Conservation (phyloP, 805 yeast genomes). For the Monosporozyma yasuniensis region DNA sequence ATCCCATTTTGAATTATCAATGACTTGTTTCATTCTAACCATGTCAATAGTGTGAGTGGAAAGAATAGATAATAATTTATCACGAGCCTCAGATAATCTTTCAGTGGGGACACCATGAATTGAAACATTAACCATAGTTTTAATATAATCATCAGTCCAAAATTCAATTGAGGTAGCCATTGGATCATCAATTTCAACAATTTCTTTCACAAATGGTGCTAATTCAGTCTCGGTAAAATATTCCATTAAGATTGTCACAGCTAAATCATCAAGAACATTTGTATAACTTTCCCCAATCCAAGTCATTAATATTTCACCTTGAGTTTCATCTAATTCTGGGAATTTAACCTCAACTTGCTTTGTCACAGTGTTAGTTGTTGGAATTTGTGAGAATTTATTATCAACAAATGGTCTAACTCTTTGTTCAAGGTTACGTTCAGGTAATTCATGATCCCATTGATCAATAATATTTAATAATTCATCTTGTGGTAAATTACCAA, state of each 20-base stretch:
- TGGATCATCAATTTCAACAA: constrained; percentile 80
- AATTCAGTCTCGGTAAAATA: constrained; percentile 73
- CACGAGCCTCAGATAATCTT: constrained; percentile 45
- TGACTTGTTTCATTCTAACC: constrained; percentile 53
- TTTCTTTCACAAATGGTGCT: constrained; percentile 57
- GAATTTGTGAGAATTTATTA: constrained; percentile 36
- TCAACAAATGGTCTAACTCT: constrained; percentile 74
- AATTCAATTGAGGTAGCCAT: constrained; percentile 61
- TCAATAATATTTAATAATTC: constrained; percentile 57
- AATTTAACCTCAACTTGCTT: constrained; percentile 53
- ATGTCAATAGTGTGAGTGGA: constrained; percentile 56
- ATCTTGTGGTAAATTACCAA: constrained; percentile 75
- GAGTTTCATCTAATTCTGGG: constrained; percentile 82
- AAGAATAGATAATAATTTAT: constrained; percentile 42
- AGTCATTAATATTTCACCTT: constrained; percentile 62
- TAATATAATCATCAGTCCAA: constrained; percentile 65
- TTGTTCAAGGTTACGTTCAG: constrained; percentile 26
- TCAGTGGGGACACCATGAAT: constrained; percentile 72
- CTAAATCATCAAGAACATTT: constrained; percentile 48
- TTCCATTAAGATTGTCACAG: constrained; percentile 59
- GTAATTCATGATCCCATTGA: constrained; percentile 52
- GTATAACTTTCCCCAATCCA: constrained; percentile 74
- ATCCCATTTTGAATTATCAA: constrained; percentile 56
- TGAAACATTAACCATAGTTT: constrained; percentile 46
- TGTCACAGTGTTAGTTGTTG: constrained; percentile 36